phyloP scores from a whole-genome alignment of 1,139 yeast genomes.

The Williopsis jadinii region DNA sequence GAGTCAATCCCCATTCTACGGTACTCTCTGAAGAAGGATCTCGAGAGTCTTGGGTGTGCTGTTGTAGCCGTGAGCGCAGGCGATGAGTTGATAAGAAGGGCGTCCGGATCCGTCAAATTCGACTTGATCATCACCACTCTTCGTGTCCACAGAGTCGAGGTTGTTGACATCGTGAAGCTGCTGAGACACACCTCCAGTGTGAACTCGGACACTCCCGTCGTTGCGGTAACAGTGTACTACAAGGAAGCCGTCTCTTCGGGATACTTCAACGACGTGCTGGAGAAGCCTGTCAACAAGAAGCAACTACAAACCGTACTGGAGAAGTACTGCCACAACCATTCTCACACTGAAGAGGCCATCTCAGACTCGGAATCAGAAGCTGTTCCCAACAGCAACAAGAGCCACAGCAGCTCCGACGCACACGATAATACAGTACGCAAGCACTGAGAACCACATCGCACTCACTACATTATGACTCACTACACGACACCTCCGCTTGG shows the following conservation, averaged over 20 bases:
- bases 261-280: constrained; percentile 64
- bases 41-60: constrained; percentile 71
- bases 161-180: constrained; percentile 71
- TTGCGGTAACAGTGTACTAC: constrained; percentile 69
- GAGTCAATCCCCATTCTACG: constrained; percentile 84
- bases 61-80: constrained; percentile 77
- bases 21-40: constrained; percentile 55
- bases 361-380: constrained; percentile 21
- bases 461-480: too few relatives aligned
- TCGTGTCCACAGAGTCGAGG: constrained; percentile 56
- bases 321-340: constrained; percentile 19
- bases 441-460: too few relatives aligned
- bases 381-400: too few relatives aligned
- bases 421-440: too few relatives aligned
- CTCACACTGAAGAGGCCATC: constrained; percentile 21
- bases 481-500: too few relatives aligned
- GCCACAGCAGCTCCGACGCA: too few relatives aligned
- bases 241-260: constrained; percentile 52
- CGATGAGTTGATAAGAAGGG: constrained; percentile 74
- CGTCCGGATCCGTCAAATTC: constrained; percentile 78
- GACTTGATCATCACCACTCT: constrained; percentile 79
- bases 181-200: constrained; percentile 70
- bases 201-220: constrained; percentile 70
- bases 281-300: constrained; percentile 59
- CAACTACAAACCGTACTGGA: constrained; percentile 30